Evolutionary conservation across 768 basidiomycete species (phyloP).

Genomic region (Ramaria sp.): DNA sequence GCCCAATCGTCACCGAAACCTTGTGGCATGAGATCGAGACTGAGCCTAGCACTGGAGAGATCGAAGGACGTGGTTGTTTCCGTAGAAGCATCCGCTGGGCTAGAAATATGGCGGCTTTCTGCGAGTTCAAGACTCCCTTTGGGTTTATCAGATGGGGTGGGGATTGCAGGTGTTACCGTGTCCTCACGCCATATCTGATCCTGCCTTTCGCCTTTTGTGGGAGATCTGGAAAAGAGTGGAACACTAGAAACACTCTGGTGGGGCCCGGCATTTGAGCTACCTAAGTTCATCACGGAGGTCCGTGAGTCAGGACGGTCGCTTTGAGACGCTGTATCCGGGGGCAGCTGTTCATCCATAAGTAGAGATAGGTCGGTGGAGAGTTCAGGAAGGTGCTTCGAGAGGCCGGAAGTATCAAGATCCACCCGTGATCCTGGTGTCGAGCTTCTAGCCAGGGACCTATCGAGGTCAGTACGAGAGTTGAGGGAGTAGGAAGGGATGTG

Average conservation of each 20-base stretch:
- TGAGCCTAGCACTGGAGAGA: constrained; percentile 2
- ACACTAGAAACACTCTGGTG: not conserved
- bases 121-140: not conserved
- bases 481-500: not conserved
- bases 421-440: not conserved
- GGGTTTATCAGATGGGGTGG: not conserved
- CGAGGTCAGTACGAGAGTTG: constrained; percentile 2
- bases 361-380: constrained; percentile 3
- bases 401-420: not conserved
- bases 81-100: not conserved
- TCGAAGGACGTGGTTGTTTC: constrained; percentile 3
- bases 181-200: not conserved
- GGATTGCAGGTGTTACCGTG: not conserved
- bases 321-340: constrained; percentile 5
- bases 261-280: not conserved
- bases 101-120: not conserved
- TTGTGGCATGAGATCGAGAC: not conserved
- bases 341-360: constrained; percentile 1
- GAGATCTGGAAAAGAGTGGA: not conserved
- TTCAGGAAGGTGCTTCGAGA: constrained; percentile 6
- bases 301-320: constrained; percentile 2
- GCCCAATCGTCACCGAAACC: not conserved
- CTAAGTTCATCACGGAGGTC: not conserved
- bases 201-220: not conserved
- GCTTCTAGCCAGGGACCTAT: not conserved